These are phyloP conservation scores for Suillus subaureus DNA, from an alignment of 768 basidiomycete genomes.

Conservation along the genomic window DNA sequence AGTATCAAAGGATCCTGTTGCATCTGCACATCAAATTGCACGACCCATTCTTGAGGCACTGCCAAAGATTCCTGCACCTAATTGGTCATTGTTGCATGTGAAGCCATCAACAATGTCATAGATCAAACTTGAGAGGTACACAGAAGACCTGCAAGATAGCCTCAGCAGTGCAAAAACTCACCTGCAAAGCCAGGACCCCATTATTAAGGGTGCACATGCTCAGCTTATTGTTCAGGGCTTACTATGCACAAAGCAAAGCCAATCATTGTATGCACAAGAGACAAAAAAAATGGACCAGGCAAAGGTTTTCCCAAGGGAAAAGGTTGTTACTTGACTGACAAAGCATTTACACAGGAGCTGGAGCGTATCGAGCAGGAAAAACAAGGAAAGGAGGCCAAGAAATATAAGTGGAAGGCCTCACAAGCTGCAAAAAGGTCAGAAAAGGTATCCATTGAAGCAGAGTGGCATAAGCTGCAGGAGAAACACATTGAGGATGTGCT, in stretches of 20 bases:
- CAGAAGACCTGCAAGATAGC: too few relatives aligned
- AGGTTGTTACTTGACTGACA: background rate
- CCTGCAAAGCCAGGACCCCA: too few relatives aligned
- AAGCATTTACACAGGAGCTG: background rate
- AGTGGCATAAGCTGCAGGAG: too few relatives aligned
- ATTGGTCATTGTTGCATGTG: conserved; percentile 9
- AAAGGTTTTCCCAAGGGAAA: background rate
- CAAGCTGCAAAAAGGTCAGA: background rate
- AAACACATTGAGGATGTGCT: too few relatives aligned
- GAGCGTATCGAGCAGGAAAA: background rate
- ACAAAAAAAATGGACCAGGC: background rate
- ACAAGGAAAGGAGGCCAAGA: background rate
- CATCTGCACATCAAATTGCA: conserved; percentile 6
- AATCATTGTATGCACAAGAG: background rate
- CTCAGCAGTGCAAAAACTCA: too few relatives aligned
- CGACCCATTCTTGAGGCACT: conserved; percentile 18
- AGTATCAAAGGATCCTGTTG: conserved; percentile 18
- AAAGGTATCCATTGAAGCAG: too few relatives aligned
- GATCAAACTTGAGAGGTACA: too few relatives aligned
- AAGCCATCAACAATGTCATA: too few relatives aligned
- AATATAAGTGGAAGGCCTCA: background rate
- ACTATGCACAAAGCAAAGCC: background rate
- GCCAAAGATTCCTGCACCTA: conserved; percentile 9
- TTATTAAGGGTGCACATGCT: too few relatives aligned
- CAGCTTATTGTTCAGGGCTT: background rate